Evolutionary conservation across 1,284 basidiomycete species (phyloP).

Genomic region (Apiotrichum akiyoshidainum): DNA sequence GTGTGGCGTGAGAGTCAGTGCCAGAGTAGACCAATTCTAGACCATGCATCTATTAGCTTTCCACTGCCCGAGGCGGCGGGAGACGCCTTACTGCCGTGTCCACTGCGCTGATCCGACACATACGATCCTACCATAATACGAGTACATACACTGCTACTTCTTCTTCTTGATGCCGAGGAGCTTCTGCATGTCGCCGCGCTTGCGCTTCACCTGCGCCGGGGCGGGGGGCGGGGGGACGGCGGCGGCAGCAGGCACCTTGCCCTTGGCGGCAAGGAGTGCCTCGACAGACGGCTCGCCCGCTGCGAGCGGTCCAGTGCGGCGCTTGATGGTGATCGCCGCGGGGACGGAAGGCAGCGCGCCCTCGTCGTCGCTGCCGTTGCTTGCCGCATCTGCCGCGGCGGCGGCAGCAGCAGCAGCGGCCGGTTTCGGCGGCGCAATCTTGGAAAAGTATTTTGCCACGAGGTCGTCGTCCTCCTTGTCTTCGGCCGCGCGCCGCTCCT

Average conservation of each 20-base stretch:
- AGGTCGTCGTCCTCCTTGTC: constrained; percentile 90
- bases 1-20: no score
- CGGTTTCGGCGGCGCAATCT: constrained; percentile 52
- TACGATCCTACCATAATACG: not conserved
- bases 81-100: no score
- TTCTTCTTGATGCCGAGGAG: constrained; percentile 60
- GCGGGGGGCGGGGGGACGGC: constrained; percentile 12
- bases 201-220: constrained; percentile 60
- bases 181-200: constrained; percentile 48
- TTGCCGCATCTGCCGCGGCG: not conserved
- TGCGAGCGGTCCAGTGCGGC: constrained; percentile 53
- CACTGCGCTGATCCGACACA: no score
- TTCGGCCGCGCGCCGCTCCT: constrained; percentile 54
- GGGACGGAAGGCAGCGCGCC: constrained; percentile 7
- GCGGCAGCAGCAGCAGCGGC: no score
- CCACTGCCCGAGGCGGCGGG: no score
- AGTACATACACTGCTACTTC: constrained; percentile 9
- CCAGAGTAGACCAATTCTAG: no score
- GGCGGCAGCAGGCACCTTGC: constrained; percentile 56
- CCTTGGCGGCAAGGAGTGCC: constrained; percentile 67
- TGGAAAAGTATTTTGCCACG: constrained; percentile 80
- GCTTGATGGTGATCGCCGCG: constrained; percentile 63
- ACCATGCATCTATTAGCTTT: no score
- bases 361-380: constrained; percentile 1
- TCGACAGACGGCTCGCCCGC: constrained; percentile 63